Evolutionary conservation across 106 monocot species (phyloP).

Genomic region (Alisma plantagoaquatica): DNA sequence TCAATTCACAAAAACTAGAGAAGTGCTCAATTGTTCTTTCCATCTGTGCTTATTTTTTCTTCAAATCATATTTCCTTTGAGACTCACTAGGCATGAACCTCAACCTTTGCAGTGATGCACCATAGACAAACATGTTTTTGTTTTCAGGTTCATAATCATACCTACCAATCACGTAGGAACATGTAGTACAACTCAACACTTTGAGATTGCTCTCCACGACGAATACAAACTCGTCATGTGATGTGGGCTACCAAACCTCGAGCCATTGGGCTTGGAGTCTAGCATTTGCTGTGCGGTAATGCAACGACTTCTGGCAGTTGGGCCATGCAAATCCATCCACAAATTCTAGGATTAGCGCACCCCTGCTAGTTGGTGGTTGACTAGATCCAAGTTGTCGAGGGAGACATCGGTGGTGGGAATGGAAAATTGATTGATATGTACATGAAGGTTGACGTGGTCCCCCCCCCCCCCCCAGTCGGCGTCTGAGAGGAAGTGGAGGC

Average conservation of each 20-base stretch:
- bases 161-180: conserved; percentile 49
- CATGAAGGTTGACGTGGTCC: conserved; percentile 63
- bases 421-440: conserved; percentile 60
- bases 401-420: neutral
- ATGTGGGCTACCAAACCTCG: conserved; percentile 94
- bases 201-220: conserved; percentile 94
- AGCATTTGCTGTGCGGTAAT: conserved; percentile 60
- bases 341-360: conserved; percentile 44
- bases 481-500: conserved; percentile 68
- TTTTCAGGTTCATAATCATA: conserved; percentile 76
- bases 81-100: conserved; percentile 85
- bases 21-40: too few species aligned
- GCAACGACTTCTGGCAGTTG: conserved; percentile 66
- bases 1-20: too few species aligned
- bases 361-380: conserved; percentile 25
- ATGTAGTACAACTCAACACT: conserved; percentile 62
- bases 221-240: conserved; percentile 81
- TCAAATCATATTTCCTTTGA: too few species aligned
- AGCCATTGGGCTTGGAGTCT: conserved; percentile 97
- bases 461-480: conserved; percentile 70
- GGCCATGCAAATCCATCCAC: conserved; percentile 52
- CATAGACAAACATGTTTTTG: conserved; percentile 63
- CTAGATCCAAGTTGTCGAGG: conserved; percentile 13
- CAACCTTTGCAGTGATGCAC: conserved; percentile 87
- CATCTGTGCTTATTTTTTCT: too few species aligned